Conservation (phyloP, 1,284 basidiomycete genomes). For the Cryptococcus sp. region DNA sequence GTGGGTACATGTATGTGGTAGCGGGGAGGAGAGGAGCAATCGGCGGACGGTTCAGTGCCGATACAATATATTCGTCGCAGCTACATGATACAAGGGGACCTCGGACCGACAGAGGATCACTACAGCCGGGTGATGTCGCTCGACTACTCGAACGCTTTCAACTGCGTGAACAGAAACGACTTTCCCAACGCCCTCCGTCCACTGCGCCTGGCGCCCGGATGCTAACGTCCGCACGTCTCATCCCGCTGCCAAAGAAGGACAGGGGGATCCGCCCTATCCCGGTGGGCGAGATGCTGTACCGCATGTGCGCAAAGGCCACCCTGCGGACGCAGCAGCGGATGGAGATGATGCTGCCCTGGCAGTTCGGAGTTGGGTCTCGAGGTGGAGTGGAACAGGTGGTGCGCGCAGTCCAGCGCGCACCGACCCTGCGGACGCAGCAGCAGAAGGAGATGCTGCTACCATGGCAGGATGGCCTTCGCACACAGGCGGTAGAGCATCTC, state of each 20-base stretch:
- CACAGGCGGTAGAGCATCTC: constrained; percentile 28
- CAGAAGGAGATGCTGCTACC: constrained; percentile 12
- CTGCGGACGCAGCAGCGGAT: neutral
- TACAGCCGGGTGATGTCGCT: no score
- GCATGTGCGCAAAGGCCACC: constrained; percentile 12
- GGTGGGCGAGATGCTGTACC: constrained; percentile 19
- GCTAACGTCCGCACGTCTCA: constrained; percentile 7
- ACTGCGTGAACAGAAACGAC: no score
- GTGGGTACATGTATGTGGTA: no score
- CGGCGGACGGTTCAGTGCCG: no score
- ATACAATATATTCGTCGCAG: no score
- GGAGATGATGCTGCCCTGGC: constrained; percentile 15
- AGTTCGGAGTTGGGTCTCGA: constrained; percentile 21
- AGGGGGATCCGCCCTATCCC: constrained; percentile 19
- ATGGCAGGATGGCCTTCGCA: constrained; percentile 20
- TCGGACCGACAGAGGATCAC: no score
- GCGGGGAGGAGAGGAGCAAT: no score
- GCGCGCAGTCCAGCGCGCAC: constrained; percentile 4
- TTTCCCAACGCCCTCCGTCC: no score
- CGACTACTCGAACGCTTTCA: no score
- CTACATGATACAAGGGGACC: no score
- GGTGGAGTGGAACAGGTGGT: constrained; percentile 34
- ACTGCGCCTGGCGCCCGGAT: neutral
- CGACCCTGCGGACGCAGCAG: constrained; percentile 2
- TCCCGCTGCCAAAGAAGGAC: constrained; percentile 11